A percentile compares a stretch with the other conserved stretches of the same genome.
Evolutionary conservation across 768 basidiomycete species (phyloP).

Genomic region (Polyporus arcularius): DNA sequence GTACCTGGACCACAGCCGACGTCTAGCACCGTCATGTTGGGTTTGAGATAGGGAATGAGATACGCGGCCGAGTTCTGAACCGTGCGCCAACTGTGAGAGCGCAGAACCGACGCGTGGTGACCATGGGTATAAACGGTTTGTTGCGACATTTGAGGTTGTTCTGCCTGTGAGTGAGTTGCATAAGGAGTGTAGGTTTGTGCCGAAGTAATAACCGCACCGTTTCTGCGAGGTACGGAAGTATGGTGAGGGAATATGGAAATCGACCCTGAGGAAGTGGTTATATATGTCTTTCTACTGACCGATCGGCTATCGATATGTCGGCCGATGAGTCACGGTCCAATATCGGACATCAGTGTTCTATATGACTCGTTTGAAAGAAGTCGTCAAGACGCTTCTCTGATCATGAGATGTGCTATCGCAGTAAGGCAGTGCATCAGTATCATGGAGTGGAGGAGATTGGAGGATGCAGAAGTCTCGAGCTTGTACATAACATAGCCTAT

Average conservation of each 20-base stretch:
- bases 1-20: constrained; percentile 55
- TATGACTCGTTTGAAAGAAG: neutral
- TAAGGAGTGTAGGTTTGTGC: neutral
- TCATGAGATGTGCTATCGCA: too few species aligned
- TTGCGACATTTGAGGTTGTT: neutral
- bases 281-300: neutral
- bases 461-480: too few species aligned
- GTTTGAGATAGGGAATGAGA: constrained; percentile 39
- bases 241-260: too few species aligned
- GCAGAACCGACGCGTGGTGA: constrained; percentile 23
- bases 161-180: neutral
- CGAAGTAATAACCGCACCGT: neutral
- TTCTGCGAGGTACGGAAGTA: neutral
- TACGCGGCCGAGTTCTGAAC: constrained; percentile 44
- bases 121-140: constrained; percentile 23
- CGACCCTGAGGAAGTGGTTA: neutral
- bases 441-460: too few species aligned
- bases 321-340: neutral
- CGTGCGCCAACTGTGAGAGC: constrained; percentile 34
- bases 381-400: neutral
- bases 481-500: too few species aligned
- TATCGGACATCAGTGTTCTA: too few species aligned
- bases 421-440: too few species aligned
- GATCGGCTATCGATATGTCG: neutral
- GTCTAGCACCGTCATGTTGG: constrained; percentile 46